Conservation (phyloP, 2,329 filamentous ascomycete species). For the Talaromyces islandicus region DNA sequence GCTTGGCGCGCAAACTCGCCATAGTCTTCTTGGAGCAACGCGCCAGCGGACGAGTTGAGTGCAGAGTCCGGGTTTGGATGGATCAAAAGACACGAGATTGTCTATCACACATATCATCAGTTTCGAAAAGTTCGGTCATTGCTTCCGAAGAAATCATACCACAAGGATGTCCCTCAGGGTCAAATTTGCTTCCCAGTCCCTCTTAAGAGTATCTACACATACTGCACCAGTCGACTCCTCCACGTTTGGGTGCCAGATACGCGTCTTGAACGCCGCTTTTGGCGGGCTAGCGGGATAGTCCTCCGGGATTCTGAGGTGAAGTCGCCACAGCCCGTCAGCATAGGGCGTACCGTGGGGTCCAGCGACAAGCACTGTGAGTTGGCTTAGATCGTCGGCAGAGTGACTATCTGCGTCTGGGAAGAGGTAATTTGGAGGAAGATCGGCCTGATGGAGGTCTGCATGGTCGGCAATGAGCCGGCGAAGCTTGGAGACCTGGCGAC, state of each 20-base stretch:
- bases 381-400: conserved; percentile 49
- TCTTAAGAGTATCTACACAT: conserved; percentile 60
- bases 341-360: conserved; percentile 58
- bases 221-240: conserved; percentile 57
- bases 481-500: conserved; percentile 32
- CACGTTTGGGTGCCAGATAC: conserved; percentile 61
- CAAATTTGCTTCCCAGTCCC: conserved; percentile 55
- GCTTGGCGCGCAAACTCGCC: conserved; percentile 52
- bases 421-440: conserved; percentile 57
- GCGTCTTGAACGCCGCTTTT: conserved; percentile 55
- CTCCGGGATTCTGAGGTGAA: conserved; percentile 55
- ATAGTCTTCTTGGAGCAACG: conserved; percentile 55
- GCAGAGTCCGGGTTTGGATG: conserved; percentile 60
- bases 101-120: conserved; percentile 27
- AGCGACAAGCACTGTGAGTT: conserved; percentile 53
- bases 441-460: conserved; percentile 48
- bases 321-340: conserved; percentile 51
- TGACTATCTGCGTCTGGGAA: conserved; percentile 41
- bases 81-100: conserved; percentile 58
- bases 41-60: conserved; percentile 56
- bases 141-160: conserved; percentile 24
- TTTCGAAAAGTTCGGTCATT: background rate
- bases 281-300: conserved; percentile 46
- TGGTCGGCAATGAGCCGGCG: conserved; percentile 58
- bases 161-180: conserved; percentile 55